Percentiles rank a stretch among this genome's conserved stretches.
Conservation (phyloP, 352 stramenopile genomes). For the Pythium monospermum region DNA sequence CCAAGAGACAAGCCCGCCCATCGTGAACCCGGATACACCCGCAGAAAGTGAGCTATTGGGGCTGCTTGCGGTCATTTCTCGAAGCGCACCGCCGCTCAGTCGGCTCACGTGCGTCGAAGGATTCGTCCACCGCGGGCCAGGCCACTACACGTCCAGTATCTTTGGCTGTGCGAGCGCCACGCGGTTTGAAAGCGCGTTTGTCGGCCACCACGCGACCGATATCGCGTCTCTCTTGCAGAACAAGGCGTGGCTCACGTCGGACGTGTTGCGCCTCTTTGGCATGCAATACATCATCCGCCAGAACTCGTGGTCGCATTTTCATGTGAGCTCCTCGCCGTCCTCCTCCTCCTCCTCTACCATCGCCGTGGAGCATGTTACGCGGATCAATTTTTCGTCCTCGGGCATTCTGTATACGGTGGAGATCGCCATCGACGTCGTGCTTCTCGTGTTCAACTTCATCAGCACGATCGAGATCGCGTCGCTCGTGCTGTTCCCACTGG, state of each 20-base stretch:
- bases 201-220: slow-evolving; percentile 1
- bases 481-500: too few species aligned
- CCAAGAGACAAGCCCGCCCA: not conserved
- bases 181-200: slow-evolving; percentile 5
- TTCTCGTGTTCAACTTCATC: slow-evolving; percentile 6
- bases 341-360: not conserved
- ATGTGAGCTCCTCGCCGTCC: not conserved
- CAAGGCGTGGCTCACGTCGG: slow-evolving; percentile 20
- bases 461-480: slow-evolving; percentile 15
- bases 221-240: slow-evolving; percentile 11
- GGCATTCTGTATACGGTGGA: slow-evolving; percentile 9
- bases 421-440: slow-evolving; percentile 12
- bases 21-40: not conserved
- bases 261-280: slow-evolving; percentile 14
- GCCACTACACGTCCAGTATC: slow-evolving; percentile 9
- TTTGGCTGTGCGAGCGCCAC: slow-evolving; percentile 12
- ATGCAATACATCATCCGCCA: slow-evolving; percentile 11
- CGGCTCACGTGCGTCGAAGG: slow-evolving; percentile 13
- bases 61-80: slow-evolving; percentile 10
- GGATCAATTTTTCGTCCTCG: slow-evolving; percentile 21
- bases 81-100: not conserved
- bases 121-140: slow-evolving; percentile 6
- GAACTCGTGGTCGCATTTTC: too few species aligned
- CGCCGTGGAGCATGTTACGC: slow-evolving; percentile 1
- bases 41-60: slow-evolving; percentile 14